Evolutionary conservation across 2,329 filamentous ascomycete genomes (phyloP).

Genomic region (Aureobasidium mangrovei): DNA sequence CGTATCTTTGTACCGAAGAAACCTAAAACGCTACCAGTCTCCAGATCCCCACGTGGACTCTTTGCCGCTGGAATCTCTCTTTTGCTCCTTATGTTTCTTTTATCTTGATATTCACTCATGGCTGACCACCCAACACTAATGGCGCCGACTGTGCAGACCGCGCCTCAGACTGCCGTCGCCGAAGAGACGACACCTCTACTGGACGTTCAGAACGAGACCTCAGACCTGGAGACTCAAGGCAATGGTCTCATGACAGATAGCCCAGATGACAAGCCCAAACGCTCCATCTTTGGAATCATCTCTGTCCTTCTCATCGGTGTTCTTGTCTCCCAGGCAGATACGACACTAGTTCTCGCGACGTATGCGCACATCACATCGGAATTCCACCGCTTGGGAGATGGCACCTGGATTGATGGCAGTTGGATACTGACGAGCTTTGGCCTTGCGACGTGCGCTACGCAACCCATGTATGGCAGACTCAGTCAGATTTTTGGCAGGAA

Average conservation of each 20-base stretch:
- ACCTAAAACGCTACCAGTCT: background rate
- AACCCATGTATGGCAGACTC: slow-evolving; percentile 37
- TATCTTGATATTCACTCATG: slow-evolving; percentile 3
- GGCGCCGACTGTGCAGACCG: background rate
- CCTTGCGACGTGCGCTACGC: slow-evolving; percentile 34
- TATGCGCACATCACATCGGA: slow-evolving; percentile 46
- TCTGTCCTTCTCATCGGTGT: slow-evolving; percentile 40
- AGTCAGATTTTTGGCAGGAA: slow-evolving; percentile 40
- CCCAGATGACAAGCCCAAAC: background rate
- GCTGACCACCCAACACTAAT: background rate
- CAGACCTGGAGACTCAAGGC: background rate
- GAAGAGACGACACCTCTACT: slow-evolving; percentile 1
- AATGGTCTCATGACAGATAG: background rate
- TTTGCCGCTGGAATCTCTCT: background rate
- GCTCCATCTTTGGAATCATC: slow-evolving; percentile 17
- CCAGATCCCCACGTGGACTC: background rate
- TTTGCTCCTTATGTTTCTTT: background rate
- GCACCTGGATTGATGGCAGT: slow-evolving; percentile 28
- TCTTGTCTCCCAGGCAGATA: slow-evolving; percentile 58
- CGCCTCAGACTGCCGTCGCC: background rate
- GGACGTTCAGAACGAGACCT: background rate
- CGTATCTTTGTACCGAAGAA: background rate
- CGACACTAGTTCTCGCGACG: slow-evolving; percentile 57
- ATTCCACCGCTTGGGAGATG: slow-evolving; percentile 34
- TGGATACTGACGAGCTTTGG: slow-evolving; percentile 35